These are phyloP conservation scores for Aspergillus sp. DNA, from an alignment of 2,329 filamentous ascomycete species.

Conservation along the genomic window DNA sequence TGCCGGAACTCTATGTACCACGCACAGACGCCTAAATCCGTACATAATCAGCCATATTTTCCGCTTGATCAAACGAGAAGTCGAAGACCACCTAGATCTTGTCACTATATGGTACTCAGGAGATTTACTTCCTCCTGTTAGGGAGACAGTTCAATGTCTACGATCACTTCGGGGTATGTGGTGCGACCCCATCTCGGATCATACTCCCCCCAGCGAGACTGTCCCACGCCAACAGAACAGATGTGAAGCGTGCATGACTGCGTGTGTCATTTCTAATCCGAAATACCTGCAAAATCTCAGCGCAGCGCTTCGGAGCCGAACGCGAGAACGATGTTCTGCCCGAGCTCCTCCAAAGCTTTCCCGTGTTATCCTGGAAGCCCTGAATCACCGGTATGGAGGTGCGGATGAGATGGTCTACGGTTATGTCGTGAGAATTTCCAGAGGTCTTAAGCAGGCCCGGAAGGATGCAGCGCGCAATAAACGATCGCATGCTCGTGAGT, in stretches of 20 bases:
- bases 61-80: slow-evolving; percentile 23
- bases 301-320: slow-evolving; percentile 30
- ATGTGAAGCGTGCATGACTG: slow-evolving; percentile 41
- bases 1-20: slow-evolving; percentile 21
- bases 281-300: slow-evolving; percentile 31
- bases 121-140: slow-evolving; percentile 11
- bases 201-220: slow-evolving; percentile 9
- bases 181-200: slow-evolving; percentile 17
- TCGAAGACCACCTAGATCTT: slow-evolving; percentile 22
- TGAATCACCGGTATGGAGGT: slow-evolving; percentile 16
- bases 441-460: slow-evolving; percentile 13
- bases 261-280: slow-evolving; percentile 28
- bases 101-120: slow-evolving; percentile 20
- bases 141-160: slow-evolving; percentile 19
- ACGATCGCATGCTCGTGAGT: neutral
- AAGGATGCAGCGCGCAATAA: slow-evolving; percentile 1
- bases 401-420: neutral
- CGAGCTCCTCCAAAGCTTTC: slow-evolving; percentile 26
- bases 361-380: slow-evolving; percentile 29
- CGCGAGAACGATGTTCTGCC: slow-evolving; percentile 22
- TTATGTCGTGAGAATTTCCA: slow-evolving; percentile 7
- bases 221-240: slow-evolving; percentile 31
- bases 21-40: slow-evolving; percentile 25
- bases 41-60: slow-evolving; percentile 22
- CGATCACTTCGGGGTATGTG: slow-evolving; percentile 33